Evolutionary conservation across 2,329 filamentous ascomycete genomes (phyloP).

Genomic region (Fusarium succisae): DNA sequence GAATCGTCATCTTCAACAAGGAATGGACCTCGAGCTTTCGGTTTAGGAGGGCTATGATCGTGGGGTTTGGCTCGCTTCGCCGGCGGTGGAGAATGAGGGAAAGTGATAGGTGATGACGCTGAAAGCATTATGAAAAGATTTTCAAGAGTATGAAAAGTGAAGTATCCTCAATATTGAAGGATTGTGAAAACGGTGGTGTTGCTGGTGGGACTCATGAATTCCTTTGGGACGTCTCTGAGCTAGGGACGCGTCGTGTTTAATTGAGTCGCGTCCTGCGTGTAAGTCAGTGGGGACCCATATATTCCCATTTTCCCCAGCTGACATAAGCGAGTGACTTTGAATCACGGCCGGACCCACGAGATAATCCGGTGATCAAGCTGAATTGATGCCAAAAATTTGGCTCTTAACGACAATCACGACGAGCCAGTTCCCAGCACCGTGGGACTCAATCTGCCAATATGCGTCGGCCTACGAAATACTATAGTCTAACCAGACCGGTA

Average conservation of each 20-base stretch:
- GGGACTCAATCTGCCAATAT: conserved; percentile 52
- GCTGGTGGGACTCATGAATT: conserved; percentile 23
- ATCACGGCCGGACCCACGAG: conserved; percentile 33
- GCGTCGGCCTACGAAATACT: conserved; percentile 69
- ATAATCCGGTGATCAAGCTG: conserved; percentile 43
- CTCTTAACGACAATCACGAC: conserved; percentile 36
- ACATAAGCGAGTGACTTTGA: conserved; percentile 33
- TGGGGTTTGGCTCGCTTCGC: conserved; percentile 51
- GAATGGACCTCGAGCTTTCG: conserved; percentile 52
- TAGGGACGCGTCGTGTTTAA: conserved; percentile 44
- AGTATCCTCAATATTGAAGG: not conserved
- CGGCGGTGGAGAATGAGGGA: conserved; percentile 58
- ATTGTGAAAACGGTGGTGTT: not conserved
- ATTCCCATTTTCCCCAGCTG: conserved; percentile 1
- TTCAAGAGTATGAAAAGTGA: not conserved
- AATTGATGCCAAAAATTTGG: conserved; percentile 46
- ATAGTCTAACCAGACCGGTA: conserved; percentile 73
- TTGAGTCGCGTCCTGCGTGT: conserved; percentile 41
- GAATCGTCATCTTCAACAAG: conserved; percentile 52
- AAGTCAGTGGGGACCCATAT: conserved; percentile 26
- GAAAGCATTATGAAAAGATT: conserved; percentile 59
- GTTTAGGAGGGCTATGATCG: conserved; percentile 46
- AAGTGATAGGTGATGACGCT: conserved; percentile 67
- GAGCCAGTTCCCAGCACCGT: conserved; percentile 38
- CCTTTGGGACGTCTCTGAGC: conserved; percentile 15